These are phyloP conservation scores for Diaporthe longicolla DNA, from an alignment of 2,329 filamentous ascomycete genomes.

Conservation along the genomic window DNA sequence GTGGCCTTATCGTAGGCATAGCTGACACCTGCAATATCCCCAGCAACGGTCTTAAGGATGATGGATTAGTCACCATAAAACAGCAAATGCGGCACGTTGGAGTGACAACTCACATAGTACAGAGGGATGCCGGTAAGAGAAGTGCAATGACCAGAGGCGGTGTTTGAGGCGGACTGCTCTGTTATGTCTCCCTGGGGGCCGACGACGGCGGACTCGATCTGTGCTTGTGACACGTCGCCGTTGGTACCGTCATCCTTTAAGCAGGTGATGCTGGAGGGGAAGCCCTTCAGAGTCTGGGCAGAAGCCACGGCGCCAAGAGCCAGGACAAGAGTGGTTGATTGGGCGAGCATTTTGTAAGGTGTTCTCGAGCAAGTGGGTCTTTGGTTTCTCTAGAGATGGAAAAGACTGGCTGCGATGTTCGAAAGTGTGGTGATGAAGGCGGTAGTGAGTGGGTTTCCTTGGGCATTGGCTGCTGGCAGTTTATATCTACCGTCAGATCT, in stretches of 20 bases:
- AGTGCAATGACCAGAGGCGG: neutral
- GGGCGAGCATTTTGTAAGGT: neutral
- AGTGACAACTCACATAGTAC: neutral
- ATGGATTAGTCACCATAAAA: neutral
- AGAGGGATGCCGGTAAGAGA: neutral
- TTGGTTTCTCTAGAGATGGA: neutral
- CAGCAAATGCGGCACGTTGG: neutral
- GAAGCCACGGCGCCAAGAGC: neutral
- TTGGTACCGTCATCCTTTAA: neutral
- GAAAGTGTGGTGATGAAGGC: neutral
- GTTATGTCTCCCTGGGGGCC: neutral
- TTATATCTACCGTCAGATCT: neutral
- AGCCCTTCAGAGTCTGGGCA: neutral
- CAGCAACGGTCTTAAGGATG: neutral
- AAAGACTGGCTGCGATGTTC: neutral
- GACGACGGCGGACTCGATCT: neutral
- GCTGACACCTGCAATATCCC: neutral
- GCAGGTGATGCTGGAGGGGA: neutral
- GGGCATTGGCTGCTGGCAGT: neutral
- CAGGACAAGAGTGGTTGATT: neutral
- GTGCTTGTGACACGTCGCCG: neutral
- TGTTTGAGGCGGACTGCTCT: neutral
- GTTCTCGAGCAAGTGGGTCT: neutral
- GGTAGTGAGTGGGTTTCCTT: neutral
- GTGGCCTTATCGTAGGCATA: neutral